Percentiles rank a stretch among this genome's conserved stretches.
phyloP scores from a whole-genome alignment of 176 grass and related monocot species.

The Paspalum notatum region DNA sequence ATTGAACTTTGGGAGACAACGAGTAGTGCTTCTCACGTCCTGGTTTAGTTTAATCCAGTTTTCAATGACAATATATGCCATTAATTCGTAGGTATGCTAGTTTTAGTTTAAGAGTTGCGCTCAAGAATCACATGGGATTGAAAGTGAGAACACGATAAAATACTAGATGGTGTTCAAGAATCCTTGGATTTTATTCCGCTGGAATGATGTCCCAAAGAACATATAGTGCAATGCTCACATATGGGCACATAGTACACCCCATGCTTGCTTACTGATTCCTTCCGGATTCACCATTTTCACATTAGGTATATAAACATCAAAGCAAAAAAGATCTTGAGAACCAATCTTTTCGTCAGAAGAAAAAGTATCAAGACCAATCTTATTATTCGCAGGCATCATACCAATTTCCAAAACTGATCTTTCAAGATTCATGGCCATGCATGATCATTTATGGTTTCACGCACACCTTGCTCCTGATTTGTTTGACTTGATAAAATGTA shows the following conservation, averaged over 20 bases:
- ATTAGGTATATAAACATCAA: background rate
- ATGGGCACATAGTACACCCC: slow-evolving; percentile 21
- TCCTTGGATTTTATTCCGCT: slow-evolving; percentile 52
- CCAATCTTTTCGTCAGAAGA: background rate
- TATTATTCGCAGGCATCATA: background rate
- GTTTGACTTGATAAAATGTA: slow-evolving; percentile 33
- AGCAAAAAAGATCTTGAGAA: background rate
- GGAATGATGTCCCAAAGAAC: slow-evolving; percentile 39
- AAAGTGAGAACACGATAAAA: slow-evolving; percentile 37
- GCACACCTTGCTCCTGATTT: slow-evolving; percentile 21
- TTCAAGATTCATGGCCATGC: slow-evolving; percentile 20
- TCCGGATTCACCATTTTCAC: background rate
- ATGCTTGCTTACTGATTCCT: slow-evolving; percentile 27
- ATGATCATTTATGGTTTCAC: background rate
- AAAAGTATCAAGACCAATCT: background rate
- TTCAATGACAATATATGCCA: slow-evolving; percentile 24
- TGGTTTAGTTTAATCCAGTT: slow-evolving; percentile 36
- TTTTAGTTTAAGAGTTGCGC: slow-evolving; percentile 36
- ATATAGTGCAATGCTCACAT: background rate
- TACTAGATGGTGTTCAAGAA: slow-evolving; percentile 49
- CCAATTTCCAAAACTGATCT: background rate
- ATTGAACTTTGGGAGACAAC: slow-evolving; percentile 42
- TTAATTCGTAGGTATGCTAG: background rate
- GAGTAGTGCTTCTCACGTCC: slow-evolving; percentile 58
- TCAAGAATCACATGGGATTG: slow-evolving; percentile 50